Evolutionary conservation across 345 rosid genomes (phyloP).

Genomic region (Bretschneidera sinensis): DNA sequence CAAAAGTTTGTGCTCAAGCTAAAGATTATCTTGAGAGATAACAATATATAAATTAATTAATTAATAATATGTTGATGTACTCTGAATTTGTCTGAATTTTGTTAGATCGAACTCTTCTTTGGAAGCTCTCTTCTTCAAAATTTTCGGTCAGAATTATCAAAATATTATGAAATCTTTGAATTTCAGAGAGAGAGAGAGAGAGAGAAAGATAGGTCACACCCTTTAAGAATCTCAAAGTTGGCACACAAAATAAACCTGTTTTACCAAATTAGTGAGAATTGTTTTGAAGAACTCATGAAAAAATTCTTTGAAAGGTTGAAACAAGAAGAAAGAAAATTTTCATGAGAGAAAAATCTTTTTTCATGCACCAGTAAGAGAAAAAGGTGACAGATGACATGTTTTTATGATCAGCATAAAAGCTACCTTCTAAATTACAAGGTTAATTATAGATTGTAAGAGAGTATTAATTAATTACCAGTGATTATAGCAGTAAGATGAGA

Average conservation of each 20-base stretch:
- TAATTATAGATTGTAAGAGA: not conserved
- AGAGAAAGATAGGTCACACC: too few relatives aligned
- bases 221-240: too few relatives aligned
- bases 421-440: not conserved
- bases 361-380: not conserved
- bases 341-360: not conserved
- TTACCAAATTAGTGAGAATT: too few relatives aligned
- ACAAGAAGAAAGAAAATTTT: too few relatives aligned
- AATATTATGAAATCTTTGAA: too few relatives aligned
- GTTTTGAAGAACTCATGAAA: too few relatives aligned
- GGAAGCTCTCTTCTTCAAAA: too few relatives aligned
- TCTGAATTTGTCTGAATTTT: not conserved
- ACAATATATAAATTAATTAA: not conserved
- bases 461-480: constrained; percentile 41
- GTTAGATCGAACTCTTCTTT: too few relatives aligned
- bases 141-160: too few relatives aligned
- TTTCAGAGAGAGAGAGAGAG: too few relatives aligned
- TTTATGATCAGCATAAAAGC: not conserved
- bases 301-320: too few relatives aligned
- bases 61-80: not conserved
- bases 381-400: not conserved
- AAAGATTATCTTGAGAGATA: not conserved
- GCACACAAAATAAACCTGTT: too few relatives aligned
- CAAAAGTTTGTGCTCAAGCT: not conserved
- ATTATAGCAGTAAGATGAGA: constrained; percentile 55